phyloP scores from a whole-genome alignment of 176 grass and related monocot genomes.

The Raddia guianensis region DNA sequence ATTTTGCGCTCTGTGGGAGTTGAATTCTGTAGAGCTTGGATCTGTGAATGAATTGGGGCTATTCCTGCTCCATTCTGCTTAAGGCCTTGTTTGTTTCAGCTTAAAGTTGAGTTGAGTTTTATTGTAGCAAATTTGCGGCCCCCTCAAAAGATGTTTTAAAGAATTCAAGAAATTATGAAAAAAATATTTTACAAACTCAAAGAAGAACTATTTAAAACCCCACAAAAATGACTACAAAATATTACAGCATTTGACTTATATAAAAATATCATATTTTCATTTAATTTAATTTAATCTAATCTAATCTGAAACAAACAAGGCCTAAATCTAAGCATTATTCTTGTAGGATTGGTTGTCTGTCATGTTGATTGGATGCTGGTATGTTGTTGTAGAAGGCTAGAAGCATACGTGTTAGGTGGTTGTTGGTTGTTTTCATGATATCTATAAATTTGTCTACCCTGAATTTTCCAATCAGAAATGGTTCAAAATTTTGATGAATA shows the following conservation, averaged over 20 bases:
- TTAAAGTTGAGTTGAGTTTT: too few species aligned
- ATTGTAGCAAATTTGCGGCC: too few species aligned
- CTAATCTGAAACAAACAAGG: too few species aligned
- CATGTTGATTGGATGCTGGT: conserved; percentile 21
- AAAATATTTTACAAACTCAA: too few species aligned
- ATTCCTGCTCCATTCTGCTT: background rate
- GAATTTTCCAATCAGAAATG: background rate
- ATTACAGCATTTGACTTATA: too few species aligned
- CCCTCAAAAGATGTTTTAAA: too few species aligned
- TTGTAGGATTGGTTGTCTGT: background rate
- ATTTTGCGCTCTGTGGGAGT: background rate
- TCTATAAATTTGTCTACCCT: background rate
- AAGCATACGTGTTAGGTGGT: background rate
- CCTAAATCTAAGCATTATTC: background rate
- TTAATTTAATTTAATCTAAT: too few species aligned
- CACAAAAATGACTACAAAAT: too few species aligned
- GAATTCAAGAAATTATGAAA: too few species aligned
- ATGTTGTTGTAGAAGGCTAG: background rate
- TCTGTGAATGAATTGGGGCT: background rate
- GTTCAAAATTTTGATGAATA: background rate
- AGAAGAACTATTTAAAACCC: too few species aligned
- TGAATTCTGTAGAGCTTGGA: background rate
- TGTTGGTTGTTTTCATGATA: background rate
- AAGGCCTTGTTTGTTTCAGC: too few species aligned
- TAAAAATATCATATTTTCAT: too few species aligned